Percentiles rank a stretch among this genome's conserved stretches.
Conservation (phyloP, 176 grass and related monocot species). For the Aegilops longissima region DNA sequence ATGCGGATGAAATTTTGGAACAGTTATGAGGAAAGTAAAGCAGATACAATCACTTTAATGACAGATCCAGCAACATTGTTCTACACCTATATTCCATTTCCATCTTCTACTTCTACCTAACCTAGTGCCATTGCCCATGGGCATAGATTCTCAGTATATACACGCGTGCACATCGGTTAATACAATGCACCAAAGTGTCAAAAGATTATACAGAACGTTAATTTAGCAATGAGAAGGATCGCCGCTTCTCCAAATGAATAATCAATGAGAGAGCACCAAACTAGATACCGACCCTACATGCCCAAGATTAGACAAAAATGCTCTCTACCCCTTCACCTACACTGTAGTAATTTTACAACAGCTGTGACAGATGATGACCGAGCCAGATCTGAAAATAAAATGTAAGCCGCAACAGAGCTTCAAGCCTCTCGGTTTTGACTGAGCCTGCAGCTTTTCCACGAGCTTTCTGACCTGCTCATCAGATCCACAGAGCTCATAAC, state of each 20-base stretch:
- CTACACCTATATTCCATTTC: conserved; percentile 19
- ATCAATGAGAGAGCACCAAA: conserved; percentile 52
- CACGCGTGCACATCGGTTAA: conserved; percentile 39
- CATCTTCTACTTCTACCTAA: conserved; percentile 33
- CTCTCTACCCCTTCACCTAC: conserved; percentile 55
- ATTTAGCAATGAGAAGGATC: conserved; percentile 51
- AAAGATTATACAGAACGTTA: conserved; percentile 49
- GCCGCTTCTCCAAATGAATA: conserved; percentile 58
- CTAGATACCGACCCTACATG: conserved; percentile 53
- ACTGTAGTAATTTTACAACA: conserved; percentile 49
- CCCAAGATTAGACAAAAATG: conserved; percentile 48
- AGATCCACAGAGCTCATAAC: conserved; percentile 30
- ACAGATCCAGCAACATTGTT: conserved; percentile 26
- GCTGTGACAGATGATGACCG: conserved; percentile 30
- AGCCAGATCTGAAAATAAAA: conserved; percentile 30
- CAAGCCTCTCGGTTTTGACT: conserved; percentile 3
- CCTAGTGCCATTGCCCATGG: conserved; percentile 40
- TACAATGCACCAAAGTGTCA: conserved; percentile 46
- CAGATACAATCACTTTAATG: conserved; percentile 25
- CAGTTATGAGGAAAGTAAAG: not conserved
- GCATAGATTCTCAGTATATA: conserved; percentile 43
- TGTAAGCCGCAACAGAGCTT: conserved; percentile 4
- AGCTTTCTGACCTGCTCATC: conserved; percentile 19
- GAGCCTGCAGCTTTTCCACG: conserved; percentile 19
- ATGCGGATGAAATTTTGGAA: not conserved